Conservation (phyloP, 768 basidiomycete genomes). For the Clitopilus passeckerianus region DNA sequence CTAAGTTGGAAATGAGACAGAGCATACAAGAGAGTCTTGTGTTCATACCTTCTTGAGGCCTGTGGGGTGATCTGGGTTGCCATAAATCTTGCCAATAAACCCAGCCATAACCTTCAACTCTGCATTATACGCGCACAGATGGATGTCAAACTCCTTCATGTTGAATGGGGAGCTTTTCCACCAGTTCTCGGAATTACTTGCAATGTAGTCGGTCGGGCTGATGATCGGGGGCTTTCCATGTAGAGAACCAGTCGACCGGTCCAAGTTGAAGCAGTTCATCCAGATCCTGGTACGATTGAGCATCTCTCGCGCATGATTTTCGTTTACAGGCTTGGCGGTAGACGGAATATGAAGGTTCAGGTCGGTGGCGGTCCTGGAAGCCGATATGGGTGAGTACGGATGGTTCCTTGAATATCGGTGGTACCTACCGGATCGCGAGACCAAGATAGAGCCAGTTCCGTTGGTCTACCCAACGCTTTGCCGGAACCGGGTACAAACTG, state of each 20-base stretch:
- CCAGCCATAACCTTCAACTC: slow-evolving; percentile 60
- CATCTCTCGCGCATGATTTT: slow-evolving; percentile 79
- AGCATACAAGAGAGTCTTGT: neutral
- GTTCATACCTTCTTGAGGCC: slow-evolving; percentile 65
- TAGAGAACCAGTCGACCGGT: slow-evolving; percentile 83
- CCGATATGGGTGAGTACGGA: neutral
- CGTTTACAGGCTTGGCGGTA: slow-evolving; percentile 69
- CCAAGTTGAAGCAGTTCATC: slow-evolving; percentile 88
- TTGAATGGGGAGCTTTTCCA: slow-evolving; percentile 67
- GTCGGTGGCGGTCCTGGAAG: slow-evolving; percentile 74
- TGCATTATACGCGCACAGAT: slow-evolving; percentile 71
- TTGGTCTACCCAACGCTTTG: slow-evolving; percentile 84
- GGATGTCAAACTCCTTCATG: slow-evolving; percentile 73
- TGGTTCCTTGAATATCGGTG: neutral
- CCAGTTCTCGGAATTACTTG: slow-evolving; percentile 65
- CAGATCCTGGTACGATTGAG: slow-evolving; percentile 87
- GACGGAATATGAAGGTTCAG: slow-evolving; percentile 81
- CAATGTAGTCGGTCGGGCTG: slow-evolving; percentile 70
- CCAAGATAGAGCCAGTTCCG: slow-evolving; percentile 88
- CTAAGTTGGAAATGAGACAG: slow-evolving; percentile 24
- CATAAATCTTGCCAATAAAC: slow-evolving; percentile 65
- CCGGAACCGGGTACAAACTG: slow-evolving; percentile 72
- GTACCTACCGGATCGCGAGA: slow-evolving; percentile 70
- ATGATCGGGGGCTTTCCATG: slow-evolving; percentile 88
- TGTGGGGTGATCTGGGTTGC: slow-evolving; percentile 67